A percentile compares a stretch with the other conserved stretches of the same genome.
phyloP scores from a whole-genome alignment of 768 basidiomycete species.

The Harrya chromipes region DNA sequence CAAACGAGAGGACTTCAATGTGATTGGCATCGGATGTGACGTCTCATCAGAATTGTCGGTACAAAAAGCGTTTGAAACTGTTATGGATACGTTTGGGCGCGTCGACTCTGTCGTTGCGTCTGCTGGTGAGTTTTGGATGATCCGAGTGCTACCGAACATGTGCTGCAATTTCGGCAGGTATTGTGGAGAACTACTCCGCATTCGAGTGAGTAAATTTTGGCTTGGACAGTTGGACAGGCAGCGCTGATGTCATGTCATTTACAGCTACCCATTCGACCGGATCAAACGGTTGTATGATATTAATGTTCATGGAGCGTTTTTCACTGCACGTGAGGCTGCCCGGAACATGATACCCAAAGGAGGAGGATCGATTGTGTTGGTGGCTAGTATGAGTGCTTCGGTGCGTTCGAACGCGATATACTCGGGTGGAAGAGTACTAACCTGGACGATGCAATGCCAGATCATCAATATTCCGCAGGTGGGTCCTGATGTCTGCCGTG shows the following conservation, averaged over 20 bases:
- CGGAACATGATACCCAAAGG: constrained; percentile 83
- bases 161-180: constrained; percentile 44
- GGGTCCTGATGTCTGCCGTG: constrained; percentile 4
- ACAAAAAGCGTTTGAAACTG: constrained; percentile 61
- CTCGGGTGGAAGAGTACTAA: constrained; percentile 1
- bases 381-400: constrained; percentile 89
- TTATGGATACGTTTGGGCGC: constrained; percentile 63
- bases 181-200: constrained; percentile 85
- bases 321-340: constrained; percentile 95
- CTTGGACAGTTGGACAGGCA: neutral
- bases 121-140: constrained; percentile 55
- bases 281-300: constrained; percentile 84
- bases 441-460: constrained; percentile 35
- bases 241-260: constrained; percentile 8
- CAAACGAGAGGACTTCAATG: constrained; percentile 53
- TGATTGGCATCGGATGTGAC: constrained; percentile 82
- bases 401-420: constrained; percentile 38
- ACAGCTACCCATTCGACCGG: constrained; percentile 81
- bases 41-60: constrained; percentile 83
- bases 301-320: constrained; percentile 93
- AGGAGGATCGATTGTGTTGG: constrained; percentile 78
- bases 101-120: constrained; percentile 86
- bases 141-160: constrained; percentile 2
- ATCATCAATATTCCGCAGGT: constrained; percentile 90
- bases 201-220: constrained; percentile 72